Evolutionary conservation across 495 filamentous ascomycete genomes (phyloP).

Genomic region (Annulohypoxylon maeteangense): DNA sequence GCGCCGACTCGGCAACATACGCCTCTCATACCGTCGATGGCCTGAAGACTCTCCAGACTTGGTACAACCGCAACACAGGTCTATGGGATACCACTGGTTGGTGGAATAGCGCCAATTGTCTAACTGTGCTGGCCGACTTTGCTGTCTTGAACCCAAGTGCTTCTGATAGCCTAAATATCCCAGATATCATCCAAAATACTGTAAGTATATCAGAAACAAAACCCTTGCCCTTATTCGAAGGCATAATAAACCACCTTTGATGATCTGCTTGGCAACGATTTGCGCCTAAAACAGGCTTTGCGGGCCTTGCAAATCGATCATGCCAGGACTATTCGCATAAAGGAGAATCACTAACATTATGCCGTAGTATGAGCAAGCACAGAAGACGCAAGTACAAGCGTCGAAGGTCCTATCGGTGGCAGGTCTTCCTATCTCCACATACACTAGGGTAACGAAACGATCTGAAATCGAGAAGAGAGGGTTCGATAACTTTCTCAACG

Average conservation of each 20-base stretch:
- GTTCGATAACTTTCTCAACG: slow-evolving; percentile 66
- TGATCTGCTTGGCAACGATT: background rate
- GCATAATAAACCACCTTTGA: background rate
- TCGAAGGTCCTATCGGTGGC: slow-evolving; percentile 45
- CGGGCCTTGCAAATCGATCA: background rate
- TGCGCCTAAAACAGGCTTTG: background rate
- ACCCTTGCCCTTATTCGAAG: background rate
- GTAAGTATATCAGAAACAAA: slow-evolving; percentile 36
- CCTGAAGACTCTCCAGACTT: slow-evolving; percentile 65
- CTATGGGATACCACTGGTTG: slow-evolving; percentile 74
- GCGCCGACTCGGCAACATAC: slow-evolving; percentile 41
- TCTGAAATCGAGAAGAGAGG: slow-evolving; percentile 44
- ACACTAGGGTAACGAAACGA: slow-evolving; percentile 38
- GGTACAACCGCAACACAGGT: slow-evolving; percentile 70
- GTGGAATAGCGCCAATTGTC: slow-evolving; percentile 80
- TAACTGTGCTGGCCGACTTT: slow-evolving; percentile 72
- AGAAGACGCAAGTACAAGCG: slow-evolving; percentile 45
- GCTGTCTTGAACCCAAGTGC: slow-evolving; percentile 53
- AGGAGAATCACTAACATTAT: slow-evolving; percentile 11
- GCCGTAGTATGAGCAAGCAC: slow-evolving; percentile 49
- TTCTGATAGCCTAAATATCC: slow-evolving; percentile 47
- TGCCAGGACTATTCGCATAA: background rate
- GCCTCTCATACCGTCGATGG: slow-evolving; percentile 57
- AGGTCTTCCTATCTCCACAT: slow-evolving; percentile 50
- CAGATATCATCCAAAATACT: slow-evolving; percentile 55